Base-by-base conservation (phyloP, 1,139 yeast genomes). In the Yamadazyma dushanensis region DNA sequence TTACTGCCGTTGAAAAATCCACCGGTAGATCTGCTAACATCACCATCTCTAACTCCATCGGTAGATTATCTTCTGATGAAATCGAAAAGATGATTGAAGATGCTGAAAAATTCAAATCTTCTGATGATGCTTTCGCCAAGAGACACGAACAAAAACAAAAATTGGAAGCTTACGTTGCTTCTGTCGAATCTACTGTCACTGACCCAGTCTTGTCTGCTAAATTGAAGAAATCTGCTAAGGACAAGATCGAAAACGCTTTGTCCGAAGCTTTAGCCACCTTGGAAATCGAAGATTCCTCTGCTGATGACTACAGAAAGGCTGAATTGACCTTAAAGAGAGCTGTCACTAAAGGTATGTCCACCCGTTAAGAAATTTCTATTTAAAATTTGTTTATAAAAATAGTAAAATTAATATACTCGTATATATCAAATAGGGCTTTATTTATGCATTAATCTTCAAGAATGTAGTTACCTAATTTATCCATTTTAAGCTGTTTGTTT, bases 11-110 rank as follows among this genome's bases (percentile, higher is more conserved):
- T 63, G 98, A 92, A 81, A 92, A 92, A 79, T 88, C 97, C 52
- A 92, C 98, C 56, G 98, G 98, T 73, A 89, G 95, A 76, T 82
- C 97, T 55, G 96, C 97, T 66, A 92, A 92, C 95, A 92, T 92
- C 67, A 92, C 97, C 73, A 92, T 92, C 82, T 88, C 97, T 56
- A 92, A 92, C 94, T 95, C 97, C 55, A 95, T 90, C 61, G 98
- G 98, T 78, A 88, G 96, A 86, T 87, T 92, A 70, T 88, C 97
- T 47, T 78, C 95, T 60, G 90, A 87, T 57, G 97, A 92, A 74
- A 92, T 92, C 62, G 97, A 92, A 79, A 85, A 89, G 89, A 90
- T 92, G 96, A 90, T 92, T 70, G 76, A 75, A 72, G 97, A 92
- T 68, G 98, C 98, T 66, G 97, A 92, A 78, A 87, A 87, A 75